Base-by-base conservation (phyloP, 1,284 basidiomycete genomes). In the Cystobasidium slooffiae region DNA sequence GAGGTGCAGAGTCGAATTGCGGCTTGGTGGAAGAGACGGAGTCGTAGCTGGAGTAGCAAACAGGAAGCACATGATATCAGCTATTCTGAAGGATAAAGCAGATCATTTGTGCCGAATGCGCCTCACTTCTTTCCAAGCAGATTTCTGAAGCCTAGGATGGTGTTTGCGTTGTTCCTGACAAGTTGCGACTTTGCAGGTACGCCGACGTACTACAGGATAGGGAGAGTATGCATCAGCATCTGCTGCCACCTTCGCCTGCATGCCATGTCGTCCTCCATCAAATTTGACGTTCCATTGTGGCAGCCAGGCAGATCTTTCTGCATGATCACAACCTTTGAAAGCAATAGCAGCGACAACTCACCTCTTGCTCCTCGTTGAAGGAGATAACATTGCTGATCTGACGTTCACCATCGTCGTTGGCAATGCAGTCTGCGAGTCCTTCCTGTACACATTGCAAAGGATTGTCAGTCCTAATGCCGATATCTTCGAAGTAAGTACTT, bases 361-460 rank as follows among this genome's bases (percentile, higher is more conserved):
- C 93, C 80, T 90, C 88, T 83, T 97, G 91, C 82, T 93, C 91
- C 31, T 92, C 94, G 76, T 90, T 89, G 83, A 96, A 99, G 0
- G 95, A 89, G 76, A 99, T 87, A 52, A 94, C 93, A 80, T 92
- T 95, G 0, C 94, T 94, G 80, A 99, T 97, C 84, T 99, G 97
- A 52, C 96, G 90, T 83, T 98, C 96, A 62, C 96, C 96, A 81
- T 98, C 96, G 83, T 99, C 95, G 83, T 98, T 98, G 31, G 96
- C 96, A 77, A 99, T 98, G 82, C 92, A 95, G 81, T 93, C 91
- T 44, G 94, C 89, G 55, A 90, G 85, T 31, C 92, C 92, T 84
- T 95, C 92, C 92, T 94, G 79, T 49, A 68, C 31, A 43, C 39
- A 43, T 1, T 47, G 16, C 49, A 31, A 10, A 49, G 14, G 43